These are phyloP conservation scores for Phyllachora maydis DNA, from an alignment of 2,329 filamentous ascomycete genomes.

Conservation along the genomic window DNA sequence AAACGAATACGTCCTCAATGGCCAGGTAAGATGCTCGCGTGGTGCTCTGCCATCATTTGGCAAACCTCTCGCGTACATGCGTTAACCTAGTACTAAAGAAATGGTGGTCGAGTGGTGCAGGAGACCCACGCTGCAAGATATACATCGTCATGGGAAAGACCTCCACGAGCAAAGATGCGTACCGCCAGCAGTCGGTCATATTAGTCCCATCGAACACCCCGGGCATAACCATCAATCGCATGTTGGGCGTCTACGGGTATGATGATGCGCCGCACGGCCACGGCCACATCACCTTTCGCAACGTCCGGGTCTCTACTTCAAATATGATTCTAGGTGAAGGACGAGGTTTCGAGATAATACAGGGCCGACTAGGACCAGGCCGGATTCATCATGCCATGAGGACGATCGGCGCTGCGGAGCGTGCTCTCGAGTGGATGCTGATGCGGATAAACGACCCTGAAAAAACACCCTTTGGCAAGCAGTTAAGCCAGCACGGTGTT, in stretches of 20 bases:
- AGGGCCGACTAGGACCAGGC: slow-evolving; percentile 84
- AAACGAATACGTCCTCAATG: slow-evolving; percentile 79
- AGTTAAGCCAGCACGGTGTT: slow-evolving; percentile 73
- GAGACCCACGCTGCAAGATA: slow-evolving; percentile 77
- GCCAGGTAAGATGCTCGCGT: slow-evolving; percentile 32
- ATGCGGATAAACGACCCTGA: slow-evolving; percentile 79
- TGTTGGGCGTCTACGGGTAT: slow-evolving; percentile 87
- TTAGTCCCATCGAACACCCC: slow-evolving; percentile 64
- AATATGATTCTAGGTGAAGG: slow-evolving; percentile 88
- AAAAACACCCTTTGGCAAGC: slow-evolving; percentile 83
- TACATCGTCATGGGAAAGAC: slow-evolving; percentile 98
- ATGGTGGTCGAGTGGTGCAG: slow-evolving; percentile 97
- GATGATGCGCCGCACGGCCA: slow-evolving; percentile 98
- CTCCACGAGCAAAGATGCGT: slow-evolving; percentile 50
- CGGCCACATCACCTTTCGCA: slow-evolving; percentile 73
- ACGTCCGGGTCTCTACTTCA: slow-evolving; percentile 68
- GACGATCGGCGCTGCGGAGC: slow-evolving; percentile 77
- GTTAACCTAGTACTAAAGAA: too few species aligned
- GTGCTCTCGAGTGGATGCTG: slow-evolving; percentile 85
- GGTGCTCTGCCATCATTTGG: too few species aligned
- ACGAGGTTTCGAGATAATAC: slow-evolving; percentile 93
- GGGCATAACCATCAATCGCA: slow-evolving; percentile 82
- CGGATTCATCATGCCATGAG: slow-evolving; percentile 98
- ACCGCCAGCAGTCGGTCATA: slow-evolving; percentile 85
- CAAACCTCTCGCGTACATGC: too few species aligned